Evolutionary conservation across 176 grass and related monocot genomes (phyloP), one percentile per base, ranked within the genome.

Genomic region (Lolium rigidum): DNA sequence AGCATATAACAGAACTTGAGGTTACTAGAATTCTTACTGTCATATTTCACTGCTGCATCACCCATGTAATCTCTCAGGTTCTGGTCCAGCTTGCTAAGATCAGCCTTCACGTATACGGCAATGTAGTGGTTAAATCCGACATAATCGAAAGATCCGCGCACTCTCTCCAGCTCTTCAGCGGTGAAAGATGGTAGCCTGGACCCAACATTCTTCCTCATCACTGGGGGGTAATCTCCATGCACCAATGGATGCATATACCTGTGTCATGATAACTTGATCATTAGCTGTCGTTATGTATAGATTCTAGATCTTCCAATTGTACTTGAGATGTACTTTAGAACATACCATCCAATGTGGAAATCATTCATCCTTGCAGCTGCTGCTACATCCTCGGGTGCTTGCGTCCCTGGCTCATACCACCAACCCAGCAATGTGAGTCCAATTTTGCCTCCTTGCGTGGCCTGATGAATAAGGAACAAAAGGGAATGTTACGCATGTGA

Each of bases 341-440:
- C 91, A 71, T 71, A 98, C 96, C 93, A 98, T 88, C 96, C 96
- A 56, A 98, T 87, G 63, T 94, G 93, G 62, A 98, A 98, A 76
- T 98, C 93, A 56, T 94, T 85, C 86, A 90, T 93, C 88, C 93
- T 89, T 72, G 81, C 76, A 55, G 93, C 88, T 14, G 96, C 96
- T 37, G 86, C 90, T 80, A 91, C 63, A 81, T 98, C 96, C 22
- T 95, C 90, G 20, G 93, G 56, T 24, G 54, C 76, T 50, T 84
- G 39, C 3, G 93, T 94, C 12, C 17, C 87, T 15, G 93, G 86
- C 79, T 98, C 92, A 6, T 56, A 90, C 96, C 96, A 95, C 86
- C 88, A 84, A 3, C 90, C 90, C 8, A 95, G 90, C 57, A 98
- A 49, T 22, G 97, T 92, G 13, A 98, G 71, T 66, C 97, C 97